These are phyloP conservation scores for Amanita pallidorosea DNA, from an alignment of 768 basidiomycete genomes.

Conservation along the genomic window DNA sequence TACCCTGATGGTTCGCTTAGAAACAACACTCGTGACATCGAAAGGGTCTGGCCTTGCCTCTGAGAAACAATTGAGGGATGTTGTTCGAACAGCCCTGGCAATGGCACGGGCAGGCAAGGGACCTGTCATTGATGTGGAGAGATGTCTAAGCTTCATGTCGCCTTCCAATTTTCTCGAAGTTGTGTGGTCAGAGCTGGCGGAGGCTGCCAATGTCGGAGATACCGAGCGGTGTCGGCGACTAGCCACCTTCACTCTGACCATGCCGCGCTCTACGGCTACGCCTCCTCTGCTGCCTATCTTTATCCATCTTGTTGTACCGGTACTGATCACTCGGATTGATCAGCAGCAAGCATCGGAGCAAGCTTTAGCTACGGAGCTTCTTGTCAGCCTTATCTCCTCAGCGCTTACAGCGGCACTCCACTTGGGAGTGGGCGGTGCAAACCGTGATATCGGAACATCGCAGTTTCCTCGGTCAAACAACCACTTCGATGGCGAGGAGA, in stretches of 20 bases:
- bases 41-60: background rate
- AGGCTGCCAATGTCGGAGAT: slow-evolving; percentile 44
- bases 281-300: slow-evolving; percentile 71
- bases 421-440: slow-evolving; percentile 57
- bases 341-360: slow-evolving; percentile 41
- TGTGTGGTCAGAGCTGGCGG: slow-evolving; percentile 59
- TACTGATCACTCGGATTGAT: slow-evolving; percentile 47
- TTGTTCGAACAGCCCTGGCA: slow-evolving; percentile 45
- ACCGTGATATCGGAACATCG: slow-evolving; percentile 39
- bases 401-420: slow-evolving; percentile 58
- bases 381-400: slow-evolving; percentile 56
- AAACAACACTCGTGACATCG: background rate
- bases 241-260: slow-evolving; percentile 57
- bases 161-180: slow-evolving; percentile 53
- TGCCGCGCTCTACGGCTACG: slow-evolving; percentile 36
- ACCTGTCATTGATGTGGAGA: slow-evolving; percentile 53
- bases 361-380: slow-evolving; percentile 45
- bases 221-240: slow-evolving; percentile 54
- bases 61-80: slow-evolving; percentile 41
- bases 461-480: slow-evolving; percentile 49
- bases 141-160: slow-evolving; percentile 47
- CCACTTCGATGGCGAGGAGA: slow-evolving; percentile 51
- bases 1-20: background rate
- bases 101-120: slow-evolving; percentile 53
- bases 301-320: slow-evolving; percentile 55